Percentiles rank a stretch among this genome's conserved stretches.
Conservation (phyloP, 2,329 filamentous ascomycete species). For the Cladosporium austrohemisphaericum region DNA sequence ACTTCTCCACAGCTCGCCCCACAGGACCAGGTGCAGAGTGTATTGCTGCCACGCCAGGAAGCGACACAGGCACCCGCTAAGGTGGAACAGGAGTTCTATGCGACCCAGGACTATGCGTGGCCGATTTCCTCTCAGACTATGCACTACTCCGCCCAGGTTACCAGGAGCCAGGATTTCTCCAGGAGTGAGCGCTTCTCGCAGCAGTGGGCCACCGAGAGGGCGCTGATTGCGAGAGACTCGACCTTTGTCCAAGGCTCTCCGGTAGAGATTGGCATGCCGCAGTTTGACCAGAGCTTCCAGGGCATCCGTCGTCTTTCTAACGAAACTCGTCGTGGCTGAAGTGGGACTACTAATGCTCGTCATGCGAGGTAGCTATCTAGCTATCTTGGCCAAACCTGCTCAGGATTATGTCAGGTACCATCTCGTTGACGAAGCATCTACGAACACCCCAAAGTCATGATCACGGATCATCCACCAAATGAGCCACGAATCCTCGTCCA, state of each 20-base stretch:
- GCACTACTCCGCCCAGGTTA: conserved; percentile 9
- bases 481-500: too few species aligned
- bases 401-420: too few species aligned
- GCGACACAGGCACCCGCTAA: background rate
- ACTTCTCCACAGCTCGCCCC: conserved; percentile 2
- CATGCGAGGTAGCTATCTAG: background rate
- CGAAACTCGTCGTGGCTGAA: conserved; percentile 28
- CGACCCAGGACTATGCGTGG: conserved; percentile 1
- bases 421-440: too few species aligned
- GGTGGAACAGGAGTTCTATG: background rate
- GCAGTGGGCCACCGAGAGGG: conserved; percentile 27
- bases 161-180: conserved; percentile 1
- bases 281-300: conserved; percentile 26
- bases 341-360: too few species aligned
- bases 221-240: conserved; percentile 26
- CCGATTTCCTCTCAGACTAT: background rate
- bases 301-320: conserved; percentile 26
- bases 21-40: conserved; percentile 13
- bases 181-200: conserved; percentile 23
- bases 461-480: too few species aligned
- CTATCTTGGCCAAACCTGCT: background rate
- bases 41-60: conserved; percentile 12
- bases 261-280: conserved; percentile 24
- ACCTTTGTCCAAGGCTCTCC: conserved; percentile 25
- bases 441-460: too few species aligned